phyloP scores from a whole-genome alignment of 1,284 basidiomycete species.

The Taiwanofungus camphoratus region DNA sequence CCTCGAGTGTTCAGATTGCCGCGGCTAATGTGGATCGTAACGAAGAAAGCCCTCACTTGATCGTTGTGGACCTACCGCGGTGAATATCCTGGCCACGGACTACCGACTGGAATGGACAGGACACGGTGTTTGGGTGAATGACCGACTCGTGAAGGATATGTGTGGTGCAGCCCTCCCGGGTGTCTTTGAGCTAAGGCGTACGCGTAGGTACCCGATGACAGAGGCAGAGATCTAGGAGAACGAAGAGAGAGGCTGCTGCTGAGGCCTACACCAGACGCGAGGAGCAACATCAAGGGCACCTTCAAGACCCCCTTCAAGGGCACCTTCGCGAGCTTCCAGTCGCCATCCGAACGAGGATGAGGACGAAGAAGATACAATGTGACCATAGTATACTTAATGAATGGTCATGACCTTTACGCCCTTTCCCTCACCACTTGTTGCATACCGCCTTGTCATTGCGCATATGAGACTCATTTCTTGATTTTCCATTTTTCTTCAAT shows the following conservation, averaged over 20 bases:
- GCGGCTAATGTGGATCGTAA: too few relatives aligned
- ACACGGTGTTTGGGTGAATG: constrained; percentile 53
- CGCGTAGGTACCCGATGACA: constrained; percentile 40
- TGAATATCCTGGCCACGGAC: too few relatives aligned
- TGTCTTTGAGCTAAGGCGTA: constrained; percentile 53
- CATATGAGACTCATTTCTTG: too few relatives aligned
- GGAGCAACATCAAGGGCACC: constrained; percentile 16
- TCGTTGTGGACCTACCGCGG: too few relatives aligned
- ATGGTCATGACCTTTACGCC: too few relatives aligned
- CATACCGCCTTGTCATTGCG: neutral
- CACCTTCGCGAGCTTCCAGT: constrained; percentile 1
- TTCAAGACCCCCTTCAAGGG: constrained; percentile 10
- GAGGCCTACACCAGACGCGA: constrained; percentile 14
- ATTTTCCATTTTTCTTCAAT: too few relatives aligned
- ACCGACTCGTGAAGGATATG: constrained; percentile 36
- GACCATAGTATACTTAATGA: neutral
- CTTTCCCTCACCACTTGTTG: too few relatives aligned
- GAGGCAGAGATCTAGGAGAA: constrained; percentile 43
- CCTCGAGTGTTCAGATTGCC: too few relatives aligned
- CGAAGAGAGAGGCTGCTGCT: constrained; percentile 20
- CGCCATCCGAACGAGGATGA: constrained; percentile 1
- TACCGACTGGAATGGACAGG: constrained; percentile 57
- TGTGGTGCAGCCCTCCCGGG: constrained; percentile 48
- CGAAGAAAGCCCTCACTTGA: too few relatives aligned
- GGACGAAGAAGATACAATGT: neutral